These are phyloP conservation scores for Didymella arachidicola DNA, from an alignment of 2,329 filamentous ascomycete genomes.

Conservation along the genomic window DNA sequence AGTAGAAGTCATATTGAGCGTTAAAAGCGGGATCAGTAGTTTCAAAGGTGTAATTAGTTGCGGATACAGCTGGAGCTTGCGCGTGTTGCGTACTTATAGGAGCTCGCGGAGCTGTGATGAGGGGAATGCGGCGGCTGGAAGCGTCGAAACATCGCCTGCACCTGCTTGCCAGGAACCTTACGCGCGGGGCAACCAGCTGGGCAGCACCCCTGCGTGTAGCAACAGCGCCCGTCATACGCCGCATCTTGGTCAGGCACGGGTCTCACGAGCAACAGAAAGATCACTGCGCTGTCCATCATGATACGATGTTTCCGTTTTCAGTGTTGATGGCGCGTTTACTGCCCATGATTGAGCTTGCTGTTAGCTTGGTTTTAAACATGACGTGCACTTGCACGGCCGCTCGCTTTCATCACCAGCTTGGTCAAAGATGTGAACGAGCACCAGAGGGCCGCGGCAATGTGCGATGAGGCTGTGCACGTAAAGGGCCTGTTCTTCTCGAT, in stretches of 20 bases:
- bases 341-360: conserved; percentile 4
- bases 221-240: conserved; percentile 27
- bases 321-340: conserved; percentile 8
- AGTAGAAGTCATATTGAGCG: conserved; percentile 40
- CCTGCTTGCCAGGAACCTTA: conserved; percentile 23
- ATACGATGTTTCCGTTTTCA: conserved; percentile 7
- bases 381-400: conserved; percentile 11
- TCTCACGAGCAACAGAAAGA: conserved; percentile 30
- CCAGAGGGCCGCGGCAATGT: background rate
- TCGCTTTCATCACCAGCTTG: background rate
- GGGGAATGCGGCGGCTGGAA: conserved; percentile 22
- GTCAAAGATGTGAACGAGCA: background rate
- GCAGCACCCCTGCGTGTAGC: conserved; percentile 30
- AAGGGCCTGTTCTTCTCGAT: background rate
- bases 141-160: conserved; percentile 23
- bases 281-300: conserved; percentile 15
- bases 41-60: conserved; percentile 6
- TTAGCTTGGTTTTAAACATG: conserved; percentile 6
- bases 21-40: conserved; percentile 23
- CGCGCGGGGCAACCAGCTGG: conserved; percentile 27
- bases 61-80: conserved; percentile 14
- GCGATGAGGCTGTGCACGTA: background rate
- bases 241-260: conserved; percentile 22
- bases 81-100: conserved; percentile 22
- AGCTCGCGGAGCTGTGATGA: conserved; percentile 17